phyloP scores from a whole-genome alignment of 2,329 filamentous ascomycete species.

The Aspergillus fumigatus region DNA sequence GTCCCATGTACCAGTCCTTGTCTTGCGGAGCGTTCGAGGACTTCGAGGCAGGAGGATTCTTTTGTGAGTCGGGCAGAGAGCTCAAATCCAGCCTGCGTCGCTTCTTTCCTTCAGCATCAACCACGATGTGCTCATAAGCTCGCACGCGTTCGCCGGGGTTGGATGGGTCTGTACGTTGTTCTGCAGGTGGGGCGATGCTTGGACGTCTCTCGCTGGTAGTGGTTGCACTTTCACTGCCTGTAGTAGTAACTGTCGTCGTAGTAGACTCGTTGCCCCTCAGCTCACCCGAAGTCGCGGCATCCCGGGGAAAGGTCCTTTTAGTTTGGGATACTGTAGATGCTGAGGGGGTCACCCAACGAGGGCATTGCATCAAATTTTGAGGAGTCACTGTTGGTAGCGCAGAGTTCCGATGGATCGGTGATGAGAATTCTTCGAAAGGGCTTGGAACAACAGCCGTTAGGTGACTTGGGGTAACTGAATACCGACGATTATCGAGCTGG shows the following conservation, averaged over 20 bases:
- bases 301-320: not conserved
- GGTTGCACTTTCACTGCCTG: not conserved
- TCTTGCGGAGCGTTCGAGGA: not conserved
- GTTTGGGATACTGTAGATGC: not conserved
- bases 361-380: not conserved
- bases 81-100: slow-evolving; percentile 24
- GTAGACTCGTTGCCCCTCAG: not conserved
- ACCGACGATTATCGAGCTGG: slow-evolving; percentile 5
- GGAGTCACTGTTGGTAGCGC: not conserved
- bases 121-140: slow-evolving; percentile 18
- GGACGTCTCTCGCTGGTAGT: not conserved
- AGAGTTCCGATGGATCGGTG: not conserved
- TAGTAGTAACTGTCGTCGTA: not conserved
- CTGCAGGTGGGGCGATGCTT: not conserved
- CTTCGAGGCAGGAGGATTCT: not conserved
- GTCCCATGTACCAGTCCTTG: slow-evolving; percentile 36
- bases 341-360: not conserved
- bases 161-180: not conserved
- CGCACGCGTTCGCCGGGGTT: slow-evolving; percentile 6
- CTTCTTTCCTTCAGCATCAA: slow-evolving; percentile 27
- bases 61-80: not conserved
- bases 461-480: not conserved
- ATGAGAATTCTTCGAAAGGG: not conserved
- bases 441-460: not conserved
- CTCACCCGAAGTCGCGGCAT: not conserved